phyloP scores from a whole-genome alignment of 495 filamentous ascomycete species.

The Bathelium albidoporum region DNA sequence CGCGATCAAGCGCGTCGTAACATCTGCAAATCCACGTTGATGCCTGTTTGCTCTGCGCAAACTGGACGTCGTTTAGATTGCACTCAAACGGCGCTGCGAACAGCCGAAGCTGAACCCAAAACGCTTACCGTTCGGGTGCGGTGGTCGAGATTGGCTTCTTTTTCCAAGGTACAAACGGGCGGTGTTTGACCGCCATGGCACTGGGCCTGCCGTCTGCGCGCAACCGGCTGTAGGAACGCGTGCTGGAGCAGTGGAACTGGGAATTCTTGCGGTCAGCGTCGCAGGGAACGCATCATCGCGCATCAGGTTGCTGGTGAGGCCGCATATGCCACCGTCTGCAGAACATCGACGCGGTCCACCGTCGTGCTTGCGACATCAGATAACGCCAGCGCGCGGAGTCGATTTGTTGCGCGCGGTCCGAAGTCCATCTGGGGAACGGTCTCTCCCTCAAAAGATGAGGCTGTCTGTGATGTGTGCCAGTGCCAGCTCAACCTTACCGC shows the following conservation, averaged over 20 bases:
- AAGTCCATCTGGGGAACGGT: neutral
- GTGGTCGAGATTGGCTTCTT: neutral
- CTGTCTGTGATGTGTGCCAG: neutral
- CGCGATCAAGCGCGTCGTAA: neutral
- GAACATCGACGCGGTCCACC: neutral
- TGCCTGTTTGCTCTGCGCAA: neutral
- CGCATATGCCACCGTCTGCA: slow-evolving; percentile 3
- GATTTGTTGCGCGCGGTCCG: neutral
- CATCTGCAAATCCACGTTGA: neutral
- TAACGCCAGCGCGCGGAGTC: neutral
- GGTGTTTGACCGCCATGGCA: neutral
- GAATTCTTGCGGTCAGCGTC: neutral
- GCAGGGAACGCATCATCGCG: neutral
- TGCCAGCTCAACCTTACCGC: neutral
- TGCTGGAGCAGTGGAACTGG: neutral
- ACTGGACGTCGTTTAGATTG: neutral
- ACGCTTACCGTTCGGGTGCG: neutral
- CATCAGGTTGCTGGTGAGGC: neutral
- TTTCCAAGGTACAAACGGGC: slow-evolving; percentile 1
- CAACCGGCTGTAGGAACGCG: slow-evolving; percentile 1
- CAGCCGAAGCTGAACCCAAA: neutral
- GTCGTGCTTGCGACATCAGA: neutral
- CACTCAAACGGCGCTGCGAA: neutral
- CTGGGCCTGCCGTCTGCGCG: neutral
- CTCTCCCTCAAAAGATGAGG: neutral